Base-by-base conservation (phyloP, 1,284 basidiomycete species). In the Phellinidium pouzarii region DNA sequence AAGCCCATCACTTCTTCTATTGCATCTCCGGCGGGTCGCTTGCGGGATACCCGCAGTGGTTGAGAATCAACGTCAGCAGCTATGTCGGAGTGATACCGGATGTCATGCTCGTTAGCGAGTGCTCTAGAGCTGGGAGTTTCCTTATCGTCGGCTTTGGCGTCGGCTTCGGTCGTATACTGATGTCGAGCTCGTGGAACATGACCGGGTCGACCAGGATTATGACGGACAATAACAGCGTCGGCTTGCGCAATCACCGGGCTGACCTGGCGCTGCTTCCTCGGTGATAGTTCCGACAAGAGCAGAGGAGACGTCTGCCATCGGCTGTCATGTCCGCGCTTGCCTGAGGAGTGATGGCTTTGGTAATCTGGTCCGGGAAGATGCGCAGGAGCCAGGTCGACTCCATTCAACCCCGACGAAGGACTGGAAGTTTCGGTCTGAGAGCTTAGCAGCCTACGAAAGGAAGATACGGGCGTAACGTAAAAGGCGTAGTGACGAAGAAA, bases 391-490 rank as follows among this genome's bases (percentile, higher is more conserved):
- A 12, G 14, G 19, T 40, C 37, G 7, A 17, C 8, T 20, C n/a
- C 19, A 8, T 7, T 20, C 9, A 40, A 22, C 12, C 26, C 25
- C 26, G 14, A n/a, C 8, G 48, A 42, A 22, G 17, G 26, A 8
- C 19, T 40, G 26, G 38, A 25, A 40, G 38, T 20, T n/a, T 20
- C 5, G 20, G 48, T 19, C n/a, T 53, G 52, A 22, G 52, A 48
- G n/a, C 14, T 48, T 44, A 43, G 46, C 46, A 53, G 38, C 8
- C 52, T 53, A 37, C 40, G 40, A 23, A 53, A 53, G 46, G 47
- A 44, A 53, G 44, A 12, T 23, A 40, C 23, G 38, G 1, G 17
- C 7, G 22, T 6, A 25, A 48, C 31, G 31, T 42, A 42, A 50
- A 42, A 20, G 26, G 12, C 7, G 31, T 8, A 40, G 25, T 26